A percentile compares a stretch with the other conserved stretches of the same genome.
These are phyloP conservation scores for Bretziella fagacearum DNA, from an alignment of 2,329 filamentous ascomycete genomes.

Conservation along the genomic window DNA sequence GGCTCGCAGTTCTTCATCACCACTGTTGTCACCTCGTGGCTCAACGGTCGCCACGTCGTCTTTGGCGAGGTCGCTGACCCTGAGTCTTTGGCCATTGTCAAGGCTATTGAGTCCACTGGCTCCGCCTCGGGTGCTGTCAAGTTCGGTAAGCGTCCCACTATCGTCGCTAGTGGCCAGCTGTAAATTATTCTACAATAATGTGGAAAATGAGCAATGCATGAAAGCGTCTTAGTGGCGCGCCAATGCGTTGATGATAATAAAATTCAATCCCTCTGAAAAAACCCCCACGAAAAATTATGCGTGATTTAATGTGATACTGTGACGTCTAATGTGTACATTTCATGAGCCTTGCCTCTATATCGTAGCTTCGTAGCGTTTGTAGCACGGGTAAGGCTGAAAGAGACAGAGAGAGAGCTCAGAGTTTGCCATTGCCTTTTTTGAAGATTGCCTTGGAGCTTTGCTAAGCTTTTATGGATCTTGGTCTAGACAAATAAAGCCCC, in stretches of 20 bases:
- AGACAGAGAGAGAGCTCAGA: no score
- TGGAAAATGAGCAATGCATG: neutral
- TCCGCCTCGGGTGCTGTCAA: conserved; percentile 36
- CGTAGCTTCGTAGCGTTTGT: no score
- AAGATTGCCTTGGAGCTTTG: no score
- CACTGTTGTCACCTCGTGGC: conserved; percentile 75
- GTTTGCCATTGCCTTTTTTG: no score
- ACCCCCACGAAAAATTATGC: neutral
- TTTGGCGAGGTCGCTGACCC: conserved; percentile 55
- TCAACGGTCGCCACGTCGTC: conserved; percentile 70
- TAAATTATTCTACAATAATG: conserved; percentile 23
- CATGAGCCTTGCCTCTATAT: no score
- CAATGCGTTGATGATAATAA: neutral
- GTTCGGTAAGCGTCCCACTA: conserved; percentile 41
- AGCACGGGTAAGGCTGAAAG: no score
- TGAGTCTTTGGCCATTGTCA: conserved; percentile 35
- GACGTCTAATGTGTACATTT: no score
- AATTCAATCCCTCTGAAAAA: neutral
- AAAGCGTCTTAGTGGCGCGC: neutral
- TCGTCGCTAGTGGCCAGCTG: conserved; percentile 33
- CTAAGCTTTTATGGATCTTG: no score
- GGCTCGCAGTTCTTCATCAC: conserved; percentile 98
- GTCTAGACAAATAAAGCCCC: no score
- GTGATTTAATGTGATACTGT: neutral
- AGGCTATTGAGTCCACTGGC: conserved; percentile 44